These are phyloP conservation scores for Wickerhamiella allomyrinae DNA, from an alignment of 805 yeast species.

Conservation along the genomic window DNA sequence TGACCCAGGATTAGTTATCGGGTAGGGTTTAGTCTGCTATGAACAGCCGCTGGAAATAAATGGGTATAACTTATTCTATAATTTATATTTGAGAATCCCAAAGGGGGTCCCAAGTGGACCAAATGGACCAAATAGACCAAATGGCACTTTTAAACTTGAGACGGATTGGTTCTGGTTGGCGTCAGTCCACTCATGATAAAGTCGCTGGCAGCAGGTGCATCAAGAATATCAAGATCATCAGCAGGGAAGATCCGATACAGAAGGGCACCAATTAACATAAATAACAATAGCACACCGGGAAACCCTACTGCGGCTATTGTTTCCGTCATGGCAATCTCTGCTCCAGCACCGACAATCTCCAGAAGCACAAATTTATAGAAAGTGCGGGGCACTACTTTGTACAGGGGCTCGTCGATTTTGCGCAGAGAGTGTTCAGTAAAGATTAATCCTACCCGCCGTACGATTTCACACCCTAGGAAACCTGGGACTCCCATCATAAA, in stretches of 20 bases:
- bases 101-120: too few species aligned
- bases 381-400: conserved; percentile 23
- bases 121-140: too few species aligned
- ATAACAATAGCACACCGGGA: conserved; percentile 61
- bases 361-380: conserved; percentile 41
- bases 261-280: conserved; percentile 47
- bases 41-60: too few species aligned
- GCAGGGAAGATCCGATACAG: conserved; percentile 50
- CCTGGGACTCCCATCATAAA: conserved; percentile 88
- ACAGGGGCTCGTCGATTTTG: conserved; percentile 23
- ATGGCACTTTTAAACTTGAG: too few species aligned
- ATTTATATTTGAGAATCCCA: too few species aligned
- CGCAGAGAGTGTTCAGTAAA: conserved; percentile 40
- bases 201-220: conserved; percentile 36
- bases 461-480: conserved; percentile 48
- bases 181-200: conserved; percentile 26
- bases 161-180: too few species aligned
- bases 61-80: too few species aligned
- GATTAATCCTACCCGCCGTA: conserved; percentile 46
- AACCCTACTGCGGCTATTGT: conserved; percentile 90
- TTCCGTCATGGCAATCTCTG: conserved; percentile 72
- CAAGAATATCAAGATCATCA: conserved; percentile 49
- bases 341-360: conserved; percentile 54
- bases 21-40: too few species aligned
- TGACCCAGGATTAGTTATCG: too few species aligned